Base-by-base conservation (phyloP, 1,139 yeast species). In the Scheffersomyces parashehatae region DNA sequence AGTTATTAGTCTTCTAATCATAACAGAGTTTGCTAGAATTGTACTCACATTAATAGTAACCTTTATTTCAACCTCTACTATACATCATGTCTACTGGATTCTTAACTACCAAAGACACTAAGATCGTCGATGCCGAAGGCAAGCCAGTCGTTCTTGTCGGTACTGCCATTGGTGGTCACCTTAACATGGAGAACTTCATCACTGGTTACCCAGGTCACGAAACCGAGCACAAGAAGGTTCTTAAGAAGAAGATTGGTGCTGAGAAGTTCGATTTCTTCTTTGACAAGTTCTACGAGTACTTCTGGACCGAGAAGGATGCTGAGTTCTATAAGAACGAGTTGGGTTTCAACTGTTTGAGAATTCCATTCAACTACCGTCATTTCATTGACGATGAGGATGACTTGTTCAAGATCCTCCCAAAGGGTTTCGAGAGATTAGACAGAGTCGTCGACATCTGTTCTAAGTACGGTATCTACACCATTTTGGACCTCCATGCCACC, bases 191-290 rank as follows among this genome's bases (percentile, higher is more conserved):
- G 53, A 74, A 74, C 53, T 74, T 74, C 67, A 74, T 74, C 49
- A 74, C 77, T 33, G 79, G 79, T 3, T 74, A 68, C 46, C 75
- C 79, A 12, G 79, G 79, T 5, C 75, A 70, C 48, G 79, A 73
- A 52, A 67, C 75, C 15, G 77, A 73, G 51, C 77, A 71, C 50
- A 73, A 73, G 49, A 47, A 59, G 39, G 72, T 68, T 2, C 52
- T 74, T 44, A 48, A 51, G 39, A 43, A 52, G 33, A 67, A 56
- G 20, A 65, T 74, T 42, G 79, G 79, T 34, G 44, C 64, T 45
- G 76, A 73, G 38, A 74, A 74, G 51, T 68, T 62, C 45, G 67
- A 70, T 26, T 73, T 48, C 56, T 74, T 73, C 58, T 74, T 73
- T 46, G 75, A 72, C 46, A 71, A 68, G 49, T 73, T 74, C 50